Percentiles rank a stretch among this genome's conserved stretches.
Evolutionary conservation across 2,329 filamentous ascomycete species (phyloP).

Genomic region (Didymellaceae sp.): DNA sequence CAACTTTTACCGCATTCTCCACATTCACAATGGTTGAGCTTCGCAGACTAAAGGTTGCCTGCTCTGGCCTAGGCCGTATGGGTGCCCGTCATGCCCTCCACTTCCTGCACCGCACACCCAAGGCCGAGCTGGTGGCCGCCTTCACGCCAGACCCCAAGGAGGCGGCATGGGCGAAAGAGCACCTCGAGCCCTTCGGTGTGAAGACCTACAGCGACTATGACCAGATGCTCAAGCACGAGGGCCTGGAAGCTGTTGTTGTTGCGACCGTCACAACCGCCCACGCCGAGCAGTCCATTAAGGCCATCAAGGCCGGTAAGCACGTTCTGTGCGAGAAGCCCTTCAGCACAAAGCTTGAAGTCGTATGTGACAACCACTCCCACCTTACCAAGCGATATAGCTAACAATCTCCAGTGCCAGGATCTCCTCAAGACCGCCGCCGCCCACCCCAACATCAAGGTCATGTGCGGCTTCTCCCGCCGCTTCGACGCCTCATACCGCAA

Average conservation of each 20-base stretch:
- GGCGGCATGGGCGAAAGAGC: conserved; percentile 56
- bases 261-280: conserved; percentile 63
- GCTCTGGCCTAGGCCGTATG: conserved; percentile 59
- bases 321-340: conserved; percentile 67
- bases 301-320: conserved; percentile 62
- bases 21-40: conserved; percentile 39
- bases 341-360: conserved; percentile 64
- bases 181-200: conserved; percentile 60
- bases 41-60: conserved; percentile 53
- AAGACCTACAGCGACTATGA: conserved; percentile 62
- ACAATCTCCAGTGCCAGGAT: conserved; percentile 58
- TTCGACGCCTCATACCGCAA: conserved; percentile 72
- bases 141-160: conserved; percentile 54
- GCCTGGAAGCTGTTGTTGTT: conserved; percentile 62
- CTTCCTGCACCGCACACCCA: conserved; percentile 55
- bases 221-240: conserved; percentile 63
- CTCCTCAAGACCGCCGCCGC: conserved; percentile 64
- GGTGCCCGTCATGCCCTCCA: conserved; percentile 57
- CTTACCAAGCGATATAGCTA: neutral
- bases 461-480: conserved; percentile 70
- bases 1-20: neutral
- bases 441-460: conserved; percentile 67
- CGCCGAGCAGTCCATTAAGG: conserved; percentile 63
- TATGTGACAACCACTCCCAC: conserved; percentile 43
- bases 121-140: conserved; percentile 56